Percentiles rank a stretch among this genome's conserved stretches.
Evolutionary conservation across 1,284 basidiomycete species (phyloP).

Genomic region (Ganoderma resinaceum): DNA sequence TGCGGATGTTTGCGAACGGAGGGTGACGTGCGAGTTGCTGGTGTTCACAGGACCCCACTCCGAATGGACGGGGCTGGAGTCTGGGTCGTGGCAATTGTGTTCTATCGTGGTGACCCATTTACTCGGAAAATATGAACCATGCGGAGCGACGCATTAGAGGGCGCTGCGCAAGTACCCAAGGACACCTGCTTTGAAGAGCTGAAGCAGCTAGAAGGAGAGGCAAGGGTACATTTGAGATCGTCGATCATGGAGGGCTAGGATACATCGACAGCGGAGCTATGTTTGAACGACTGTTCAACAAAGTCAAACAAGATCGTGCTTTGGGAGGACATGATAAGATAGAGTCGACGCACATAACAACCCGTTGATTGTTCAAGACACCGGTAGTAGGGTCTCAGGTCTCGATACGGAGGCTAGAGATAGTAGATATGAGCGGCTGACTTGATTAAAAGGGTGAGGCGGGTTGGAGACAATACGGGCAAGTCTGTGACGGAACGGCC

Average conservation of each 20-base stretch:
- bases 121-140: conserved; percentile 3
- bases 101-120: conserved; percentile 18
- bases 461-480: background rate
- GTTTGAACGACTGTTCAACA: conserved; percentile 4
- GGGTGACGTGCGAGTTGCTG: conserved; percentile 20
- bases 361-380: conserved; percentile 2
- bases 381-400: conserved; percentile 1
- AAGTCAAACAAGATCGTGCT: background rate
- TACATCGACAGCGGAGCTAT: background rate
- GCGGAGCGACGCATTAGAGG: conserved; percentile 1
- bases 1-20: conserved; percentile 24
- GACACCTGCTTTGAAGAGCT: background rate
- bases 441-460: background rate
- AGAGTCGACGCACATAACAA: conserved; percentile 3
- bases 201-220: background rate
- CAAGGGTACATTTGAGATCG: background rate
- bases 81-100: conserved; percentile 9
- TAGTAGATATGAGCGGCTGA: background rate
- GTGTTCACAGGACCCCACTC: background rate
- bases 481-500: background rate
- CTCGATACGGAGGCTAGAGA: background rate
- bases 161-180: background rate
- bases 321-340: background rate
- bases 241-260: background rate
- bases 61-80: conserved; percentile 3